phyloP scores from a whole-genome alignment of 805 yeast genomes.

The Dipodascopsis uninucleata region DNA sequence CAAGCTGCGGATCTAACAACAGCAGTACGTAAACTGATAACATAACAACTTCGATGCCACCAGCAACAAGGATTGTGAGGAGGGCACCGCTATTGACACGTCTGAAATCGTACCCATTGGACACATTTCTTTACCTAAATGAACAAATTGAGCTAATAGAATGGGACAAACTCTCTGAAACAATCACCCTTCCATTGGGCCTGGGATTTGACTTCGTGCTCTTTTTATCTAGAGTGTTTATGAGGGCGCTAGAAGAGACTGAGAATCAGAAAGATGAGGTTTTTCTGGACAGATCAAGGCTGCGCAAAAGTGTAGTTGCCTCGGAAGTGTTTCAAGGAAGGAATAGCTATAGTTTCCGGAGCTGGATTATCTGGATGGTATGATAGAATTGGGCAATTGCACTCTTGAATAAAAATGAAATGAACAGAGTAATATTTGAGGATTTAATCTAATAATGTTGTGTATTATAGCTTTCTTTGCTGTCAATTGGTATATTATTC shows the following conservation, averaged over 20 bases:
- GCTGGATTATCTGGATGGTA: conserved; percentile 3
- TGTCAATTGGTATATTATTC: conserved; percentile 6
- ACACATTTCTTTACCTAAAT: conserved; percentile 11
- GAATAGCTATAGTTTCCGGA: conserved; percentile 1
- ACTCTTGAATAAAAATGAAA: conserved; percentile 7
- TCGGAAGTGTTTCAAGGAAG: conserved; percentile 12
- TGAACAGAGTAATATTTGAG: no score
- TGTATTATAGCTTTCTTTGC: conserved; percentile 15
- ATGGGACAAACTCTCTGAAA: conserved; percentile 21
- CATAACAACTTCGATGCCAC: no score
- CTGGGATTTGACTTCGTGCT: conserved; percentile 13
- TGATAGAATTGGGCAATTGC: conserved; percentile 4
- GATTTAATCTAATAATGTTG: no score
- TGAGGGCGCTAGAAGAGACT: conserved; percentile 1
- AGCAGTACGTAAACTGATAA: no score
- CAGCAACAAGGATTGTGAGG: conserved; percentile 20
- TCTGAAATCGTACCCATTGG: conserved; percentile 22
- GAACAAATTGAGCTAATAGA: conserved; percentile 20
- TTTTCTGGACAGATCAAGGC: conserved; percentile 3
- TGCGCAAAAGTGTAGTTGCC: conserved; percentile 13
- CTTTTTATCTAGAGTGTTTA: conserved; percentile 11
- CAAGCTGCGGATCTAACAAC: no score
- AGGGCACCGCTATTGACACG: conserved; percentile 21
- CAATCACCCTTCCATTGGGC: conserved; percentile 18
- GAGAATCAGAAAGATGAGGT: conserved; percentile 4